Percentiles rank a stretch among this genome's conserved stretches.
Conservation (phyloP, 768 basidiomycete species). For the Lentinula boryana region DNA sequence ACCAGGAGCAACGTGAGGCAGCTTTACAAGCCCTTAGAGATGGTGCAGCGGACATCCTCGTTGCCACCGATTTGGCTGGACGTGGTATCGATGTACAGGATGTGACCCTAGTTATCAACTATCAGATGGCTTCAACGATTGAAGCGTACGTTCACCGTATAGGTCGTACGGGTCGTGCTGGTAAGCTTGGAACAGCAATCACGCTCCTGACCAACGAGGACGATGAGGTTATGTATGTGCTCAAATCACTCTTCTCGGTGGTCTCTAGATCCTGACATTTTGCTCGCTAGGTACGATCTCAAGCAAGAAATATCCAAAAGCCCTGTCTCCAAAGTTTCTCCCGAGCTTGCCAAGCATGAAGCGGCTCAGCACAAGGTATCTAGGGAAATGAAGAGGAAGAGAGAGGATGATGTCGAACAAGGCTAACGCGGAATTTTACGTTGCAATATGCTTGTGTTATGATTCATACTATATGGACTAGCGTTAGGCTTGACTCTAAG, state of each 20-base stretch:
- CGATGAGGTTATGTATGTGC: conserved; percentile 89
- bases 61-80: conserved; percentile 96
- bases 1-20: conserved; percentile 94
- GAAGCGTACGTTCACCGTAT: conserved; percentile 98
- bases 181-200: conserved; percentile 88
- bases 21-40: conserved; percentile 80
- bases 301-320: conserved; percentile 96
- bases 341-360: conserved; percentile 88
- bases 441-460: too few relatives aligned
- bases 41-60: conserved; percentile 83
- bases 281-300: conserved; percentile 75
- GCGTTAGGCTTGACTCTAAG: too few relatives aligned
- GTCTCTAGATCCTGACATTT: conserved; percentile 10
- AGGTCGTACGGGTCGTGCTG: conserved; percentile 98
- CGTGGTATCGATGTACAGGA: conserved; percentile 99
- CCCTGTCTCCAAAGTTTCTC: conserved; percentile 84
- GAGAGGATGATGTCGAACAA: conserved; percentile 73
- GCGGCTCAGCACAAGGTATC: conserved; percentile 88
- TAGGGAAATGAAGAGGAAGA: conserved; percentile 91
- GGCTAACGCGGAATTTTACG: neutral
- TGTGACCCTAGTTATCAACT: conserved; percentile 94
- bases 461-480: too few relatives aligned
- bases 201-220: conserved; percentile 96
- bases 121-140: conserved; percentile 94
- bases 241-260: conserved; percentile 12